Evolutionary conservation across 805 yeast genomes (phyloP).

Genomic region (Cyberlindnera americana): DNA sequence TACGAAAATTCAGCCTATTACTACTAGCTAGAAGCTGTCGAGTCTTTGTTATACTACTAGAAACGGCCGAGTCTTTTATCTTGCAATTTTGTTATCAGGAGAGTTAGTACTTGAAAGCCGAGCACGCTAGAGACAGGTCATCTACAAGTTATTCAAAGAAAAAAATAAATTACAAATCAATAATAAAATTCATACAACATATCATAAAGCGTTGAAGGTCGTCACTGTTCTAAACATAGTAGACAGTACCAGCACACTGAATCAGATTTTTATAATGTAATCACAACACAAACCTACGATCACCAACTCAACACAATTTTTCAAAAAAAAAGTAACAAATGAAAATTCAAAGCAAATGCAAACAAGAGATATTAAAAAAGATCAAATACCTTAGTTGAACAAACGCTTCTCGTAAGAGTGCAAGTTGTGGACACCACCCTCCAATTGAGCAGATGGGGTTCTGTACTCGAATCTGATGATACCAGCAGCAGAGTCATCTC

Average conservation of each 20-base stretch:
- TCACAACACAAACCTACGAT: background rate
- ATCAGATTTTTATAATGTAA: conserved; percentile 4
- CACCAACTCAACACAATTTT: background rate
- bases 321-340: background rate
- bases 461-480: conserved; percentile 91
- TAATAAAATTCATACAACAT: background rate
- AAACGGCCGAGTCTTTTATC: background rate
- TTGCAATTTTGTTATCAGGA: background rate
- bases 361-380: background rate
- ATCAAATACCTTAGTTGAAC: conserved; percentile 43
- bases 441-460: conserved; percentile 97
- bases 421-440: conserved; percentile 97
- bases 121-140: no score
- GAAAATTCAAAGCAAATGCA: conserved; percentile 1
- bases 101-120: no score
- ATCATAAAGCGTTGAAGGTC: conserved; percentile 12
- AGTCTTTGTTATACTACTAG: background rate
- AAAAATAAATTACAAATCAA: no score
- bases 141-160: no score
- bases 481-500: conserved; percentile 60
- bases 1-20: no score
- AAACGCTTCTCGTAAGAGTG: conserved; percentile 97
- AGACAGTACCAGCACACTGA: conserved; percentile 4
- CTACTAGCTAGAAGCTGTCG: no score
- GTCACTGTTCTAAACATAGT: conserved; percentile 1